Base-by-base conservation (phyloP, 768 basidiomycete genomes). In the Suillus sp. region DNA sequence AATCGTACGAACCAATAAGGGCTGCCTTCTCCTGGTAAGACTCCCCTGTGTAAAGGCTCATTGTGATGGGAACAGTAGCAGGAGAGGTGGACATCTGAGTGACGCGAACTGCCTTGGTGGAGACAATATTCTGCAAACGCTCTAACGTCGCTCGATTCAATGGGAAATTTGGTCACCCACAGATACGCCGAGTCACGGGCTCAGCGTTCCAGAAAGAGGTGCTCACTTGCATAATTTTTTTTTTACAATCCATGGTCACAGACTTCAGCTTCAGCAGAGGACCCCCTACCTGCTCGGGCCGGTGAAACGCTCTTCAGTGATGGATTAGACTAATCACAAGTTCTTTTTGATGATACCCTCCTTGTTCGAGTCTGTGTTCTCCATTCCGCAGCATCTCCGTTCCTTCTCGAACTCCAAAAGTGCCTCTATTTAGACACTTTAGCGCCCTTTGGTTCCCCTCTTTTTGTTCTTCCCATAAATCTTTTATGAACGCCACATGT, bases 11-110 rank as follows among this genome's bases (percentile, higher is more conserved):
- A 91, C 92, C 89, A 32, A 91, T 70, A 10, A 91, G 91, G 2
- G 93, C 91, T 72, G 81, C 84, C 73, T 85, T 87, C 65, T 85
- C 83, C 47, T 77, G 73, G 78, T 85, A 88, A 32, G 82, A 80
- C 71, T 89, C 88, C 7, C 69, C 66, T 20, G 72, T 60, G 53
- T 73, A 74, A 47, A 74, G 61, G 51, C 70, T 74, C 22, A 68
- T 68, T 0, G 74, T 75, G 65, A 70, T 74, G 32, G 73, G 74
- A 47, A 69, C 72, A 10, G 73, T 59, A 7, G 73, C 59, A 6
- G 72, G 72, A 9, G 72, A 64, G 4, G 72, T 64, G 47, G 74
- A 73, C 71, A 75, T 74, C n/a, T n/a, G n/a, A n/a, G n/a, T n/a
- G n/a, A n/a, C n/a, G n/a, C n/a, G n/a, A n/a, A n/a, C n/a, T n/a